Conservation (phyloP, 495 filamentous ascomycete genomes). For the Penicillium waksmanii region DNA sequence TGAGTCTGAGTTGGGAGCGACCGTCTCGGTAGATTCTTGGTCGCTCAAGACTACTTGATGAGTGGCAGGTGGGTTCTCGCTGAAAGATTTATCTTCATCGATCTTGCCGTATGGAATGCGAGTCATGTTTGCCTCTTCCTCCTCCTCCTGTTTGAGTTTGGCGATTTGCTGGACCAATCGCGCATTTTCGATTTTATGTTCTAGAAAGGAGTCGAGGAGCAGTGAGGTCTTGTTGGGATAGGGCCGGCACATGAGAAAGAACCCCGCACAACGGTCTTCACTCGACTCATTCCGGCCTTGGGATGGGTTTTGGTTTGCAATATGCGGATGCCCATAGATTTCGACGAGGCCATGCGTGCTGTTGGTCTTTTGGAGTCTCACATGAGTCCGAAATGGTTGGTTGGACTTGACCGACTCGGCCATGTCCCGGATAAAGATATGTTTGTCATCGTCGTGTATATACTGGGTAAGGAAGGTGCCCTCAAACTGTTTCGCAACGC, state of each 20-base stretch:
- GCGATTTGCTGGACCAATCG: conserved; percentile 80
- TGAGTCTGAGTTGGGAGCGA: conserved; percentile 67
- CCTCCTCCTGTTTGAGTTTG: conserved; percentile 83
- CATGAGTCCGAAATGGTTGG: conserved; percentile 81
- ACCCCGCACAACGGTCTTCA: conserved; percentile 76
- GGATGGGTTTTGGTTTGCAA: conserved; percentile 63
- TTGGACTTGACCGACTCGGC: conserved; percentile 88
- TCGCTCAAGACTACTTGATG: conserved; percentile 26
- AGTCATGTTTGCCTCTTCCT: conserved; percentile 65
- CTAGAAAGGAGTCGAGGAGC: conserved; percentile 88
- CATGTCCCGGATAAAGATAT: conserved; percentile 84
- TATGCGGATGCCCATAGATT: conserved; percentile 87
- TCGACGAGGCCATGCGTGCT: conserved; percentile 80
- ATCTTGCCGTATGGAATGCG: conserved; percentile 15
- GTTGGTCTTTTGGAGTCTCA: conserved; percentile 80
- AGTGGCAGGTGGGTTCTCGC: conserved; percentile 7
- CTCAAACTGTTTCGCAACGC: conserved; percentile 67
- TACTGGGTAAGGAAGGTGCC: conserved; percentile 75
- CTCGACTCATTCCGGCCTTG: conserved; percentile 55
- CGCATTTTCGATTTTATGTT: conserved; percentile 98
- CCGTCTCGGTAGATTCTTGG: conserved; percentile 53
- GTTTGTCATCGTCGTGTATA: conserved; percentile 86
- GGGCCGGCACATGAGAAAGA: conserved; percentile 92
- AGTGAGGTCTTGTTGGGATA: conserved; percentile 87
- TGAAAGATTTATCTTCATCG: conserved; percentile 10